These are phyloP conservation scores for Talaromyces sp. DNA, from an alignment of 2,329 filamentous ascomycete species.

Conservation along the genomic window DNA sequence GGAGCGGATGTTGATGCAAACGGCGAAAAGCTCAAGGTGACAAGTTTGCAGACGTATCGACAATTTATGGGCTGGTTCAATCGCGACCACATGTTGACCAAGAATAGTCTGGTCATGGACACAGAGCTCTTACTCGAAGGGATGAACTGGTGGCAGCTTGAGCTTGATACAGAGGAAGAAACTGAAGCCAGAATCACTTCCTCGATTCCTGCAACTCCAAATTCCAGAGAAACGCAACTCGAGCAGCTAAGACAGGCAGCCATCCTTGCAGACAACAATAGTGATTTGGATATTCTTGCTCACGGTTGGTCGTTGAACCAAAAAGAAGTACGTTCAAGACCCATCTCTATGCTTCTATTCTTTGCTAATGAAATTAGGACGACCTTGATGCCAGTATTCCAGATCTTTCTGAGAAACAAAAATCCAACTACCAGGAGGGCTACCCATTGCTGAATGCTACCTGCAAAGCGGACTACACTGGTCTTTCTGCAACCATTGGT, in stretches of 20 bases:
- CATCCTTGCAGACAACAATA: constrained; percentile 29
- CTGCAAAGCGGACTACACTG: constrained; percentile 39
- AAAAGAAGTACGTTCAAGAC: constrained; percentile 21
- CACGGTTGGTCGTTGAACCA: constrained; percentile 21
- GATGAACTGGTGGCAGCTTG: constrained; percentile 64
- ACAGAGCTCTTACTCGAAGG: constrained; percentile 61
- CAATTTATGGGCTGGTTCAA: constrained; percentile 71
- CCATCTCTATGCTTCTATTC: background rate
- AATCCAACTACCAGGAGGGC: constrained; percentile 51
- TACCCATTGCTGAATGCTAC: constrained; percentile 52
- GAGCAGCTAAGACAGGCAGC: constrained; percentile 24
- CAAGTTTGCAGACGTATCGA: constrained; percentile 75
- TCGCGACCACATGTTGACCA: constrained; percentile 51
- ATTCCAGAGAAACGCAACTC: constrained; percentile 21
- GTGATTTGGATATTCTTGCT: constrained; percentile 32
- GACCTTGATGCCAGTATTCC: constrained; percentile 61
- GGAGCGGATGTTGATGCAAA: constrained; percentile 64
- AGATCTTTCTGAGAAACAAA: constrained; percentile 49
- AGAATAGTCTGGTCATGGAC: constrained; percentile 44
- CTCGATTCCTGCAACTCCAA: constrained; percentile 26
- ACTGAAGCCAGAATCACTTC: constrained; percentile 46
- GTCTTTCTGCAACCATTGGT: constrained; percentile 30
- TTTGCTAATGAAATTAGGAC: constrained; percentile 35
- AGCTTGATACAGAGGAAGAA: constrained; percentile 40
- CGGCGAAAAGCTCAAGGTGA: constrained; percentile 66